phyloP scores from a whole-genome alignment of 495 filamentous ascomycete genomes.

The Neurospora sp. region DNA sequence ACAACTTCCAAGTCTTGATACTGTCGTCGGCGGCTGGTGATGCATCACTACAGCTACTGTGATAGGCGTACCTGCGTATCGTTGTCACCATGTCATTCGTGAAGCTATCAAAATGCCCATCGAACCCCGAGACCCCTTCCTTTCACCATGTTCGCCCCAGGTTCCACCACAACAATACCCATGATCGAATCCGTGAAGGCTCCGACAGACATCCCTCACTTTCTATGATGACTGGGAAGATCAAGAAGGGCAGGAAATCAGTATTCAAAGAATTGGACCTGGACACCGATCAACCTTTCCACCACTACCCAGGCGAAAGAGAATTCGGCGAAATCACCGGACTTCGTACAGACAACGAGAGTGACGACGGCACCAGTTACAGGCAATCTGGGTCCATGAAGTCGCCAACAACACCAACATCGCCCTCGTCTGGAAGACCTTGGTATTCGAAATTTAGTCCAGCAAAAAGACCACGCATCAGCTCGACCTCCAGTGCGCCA shows the following conservation, averaged over 20 bases:
- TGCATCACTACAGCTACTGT: not conserved
- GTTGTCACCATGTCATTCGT: slow-evolving; percentile 17
- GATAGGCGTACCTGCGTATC: not conserved
- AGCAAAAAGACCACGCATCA: slow-evolving; percentile 30
- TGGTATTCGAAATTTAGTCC: slow-evolving; percentile 31
- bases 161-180: slow-evolving; percentile 35
- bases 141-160: slow-evolving; percentile 22
- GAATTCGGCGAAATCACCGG: slow-evolving; percentile 17
- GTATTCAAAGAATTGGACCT: slow-evolving; percentile 39
- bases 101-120: slow-evolving; percentile 13
- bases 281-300: slow-evolving; percentile 21
- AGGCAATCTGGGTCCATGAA: not conserved
- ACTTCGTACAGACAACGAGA: slow-evolving; percentile 2
- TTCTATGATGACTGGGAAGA: slow-evolving; percentile 28
- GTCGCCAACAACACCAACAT: slow-evolving; percentile 9
- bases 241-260: slow-evolving; percentile 28
- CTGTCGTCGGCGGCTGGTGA: slow-evolving; percentile 6
- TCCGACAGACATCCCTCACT: slow-evolving; percentile 19
- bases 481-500: slow-evolving; percentile 28
- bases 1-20: not conserved
- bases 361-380: slow-evolving; percentile 1
- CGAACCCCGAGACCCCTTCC: slow-evolving; percentile 13
- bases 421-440: slow-evolving; percentile 7
- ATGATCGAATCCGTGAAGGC: slow-evolving; percentile 36
- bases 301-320: slow-evolving; percentile 11